Evolutionary conservation across 148 eudicot genomes (phyloP), one percentile per base, ranked within the genome.

Genomic region (Rhododendron vialii): DNA sequence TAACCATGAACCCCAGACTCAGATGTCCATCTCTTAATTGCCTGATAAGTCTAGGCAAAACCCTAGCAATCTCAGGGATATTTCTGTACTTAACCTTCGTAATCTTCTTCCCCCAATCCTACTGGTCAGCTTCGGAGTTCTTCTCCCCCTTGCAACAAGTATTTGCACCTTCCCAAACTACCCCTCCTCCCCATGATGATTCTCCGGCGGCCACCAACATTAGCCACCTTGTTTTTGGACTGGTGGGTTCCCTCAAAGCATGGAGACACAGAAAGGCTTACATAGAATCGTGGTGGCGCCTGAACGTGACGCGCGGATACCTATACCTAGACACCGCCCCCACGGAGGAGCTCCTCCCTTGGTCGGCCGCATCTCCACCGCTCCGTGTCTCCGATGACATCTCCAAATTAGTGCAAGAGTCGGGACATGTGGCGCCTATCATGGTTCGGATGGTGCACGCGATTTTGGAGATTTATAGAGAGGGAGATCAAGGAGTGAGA

Each of bases 261-360:
- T 89, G 88, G 88, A 75, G 57, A 30, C 6, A 47, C 7, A 30
- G 91, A 8, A 88, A 74, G 50, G 17, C 74, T 7, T 87, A 88
- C 80, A 74, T 86, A 24, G 91, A 90, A 47, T 57, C 91, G 11
- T 90, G 91, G 91, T 89, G 91, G 91, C 69, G 86, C 9, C 89
- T 89, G 2, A 89, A 89, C 65, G 35, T 30, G 7, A 87, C 89
- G 0, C 78, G 89, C 1, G 91, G 91, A 3, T 80, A 69, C 38
- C 7, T 89, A 1, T 89, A 26, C 26, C 77, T 89, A 0, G 91
- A 89, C 35, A 50, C 7, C 0, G 15, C 50, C 24, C 91, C 91
- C 4, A 17, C 84, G 12, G 48, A n/a, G 0, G 88, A 86, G 5
- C 57, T 87, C 38, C 87, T 89, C 26, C 91, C 91, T 0, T 89